Conservation (phyloP, 2,329 filamentous ascomycete species). For the Penicillium sp. region DNA sequence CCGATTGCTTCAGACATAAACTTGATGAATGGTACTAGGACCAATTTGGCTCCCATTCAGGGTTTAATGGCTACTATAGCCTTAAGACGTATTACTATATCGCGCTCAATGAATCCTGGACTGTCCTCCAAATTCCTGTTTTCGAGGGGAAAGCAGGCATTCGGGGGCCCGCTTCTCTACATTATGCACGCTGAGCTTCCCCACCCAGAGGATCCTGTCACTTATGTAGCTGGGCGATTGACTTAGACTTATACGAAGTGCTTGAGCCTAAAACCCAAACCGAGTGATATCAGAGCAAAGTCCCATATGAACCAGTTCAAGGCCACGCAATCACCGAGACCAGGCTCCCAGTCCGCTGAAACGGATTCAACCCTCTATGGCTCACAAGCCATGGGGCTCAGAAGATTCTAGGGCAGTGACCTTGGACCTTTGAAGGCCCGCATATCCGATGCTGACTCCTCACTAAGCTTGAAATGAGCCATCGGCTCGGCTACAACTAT, state of each 20-base stretch:
- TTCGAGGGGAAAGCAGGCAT: background rate
- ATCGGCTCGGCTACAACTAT: background rate
- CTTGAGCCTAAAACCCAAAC: background rate
- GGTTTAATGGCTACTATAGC: background rate
- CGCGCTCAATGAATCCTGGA: background rate
- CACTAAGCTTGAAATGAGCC: background rate
- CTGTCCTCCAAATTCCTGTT: background rate
- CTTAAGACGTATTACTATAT: background rate
- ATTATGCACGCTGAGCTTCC: constrained; percentile 14
- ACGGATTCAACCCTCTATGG: background rate
- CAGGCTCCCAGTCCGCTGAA: background rate
- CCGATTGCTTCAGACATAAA: background rate
- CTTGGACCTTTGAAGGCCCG: background rate
- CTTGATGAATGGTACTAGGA: background rate
- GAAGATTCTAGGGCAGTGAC: background rate
- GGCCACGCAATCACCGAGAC: constrained; percentile 1
- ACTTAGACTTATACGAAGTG: background rate
- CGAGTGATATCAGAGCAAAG: background rate
- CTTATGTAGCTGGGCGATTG: background rate
- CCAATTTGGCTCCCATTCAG: background rate
- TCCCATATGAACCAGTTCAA: background rate
- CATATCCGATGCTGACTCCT: background rate
- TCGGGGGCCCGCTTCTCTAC: constrained; percentile 13
- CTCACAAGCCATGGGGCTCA: background rate
- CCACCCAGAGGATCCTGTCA: constrained; percentile 2